Evolutionary conservation across 352 stramenopile genomes (phyloP).

Genomic region (Globisporangium canariense): DNA sequence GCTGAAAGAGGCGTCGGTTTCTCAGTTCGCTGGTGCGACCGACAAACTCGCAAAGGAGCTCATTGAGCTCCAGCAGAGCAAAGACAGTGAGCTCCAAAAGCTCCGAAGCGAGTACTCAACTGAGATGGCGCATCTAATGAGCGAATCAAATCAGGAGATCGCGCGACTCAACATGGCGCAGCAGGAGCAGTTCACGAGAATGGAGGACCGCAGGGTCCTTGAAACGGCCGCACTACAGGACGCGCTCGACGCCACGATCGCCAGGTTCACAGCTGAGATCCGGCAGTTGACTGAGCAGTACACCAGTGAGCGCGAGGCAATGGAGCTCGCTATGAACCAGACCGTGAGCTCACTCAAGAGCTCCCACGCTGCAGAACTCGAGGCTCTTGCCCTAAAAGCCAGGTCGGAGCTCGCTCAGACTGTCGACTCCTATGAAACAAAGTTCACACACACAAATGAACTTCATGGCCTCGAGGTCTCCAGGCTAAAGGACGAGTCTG

Average conservation of each 20-base stretch:
- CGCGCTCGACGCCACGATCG: slow-evolving; percentile 18
- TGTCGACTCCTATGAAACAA: slow-evolving; percentile 22
- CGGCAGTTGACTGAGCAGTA: slow-evolving; percentile 26
- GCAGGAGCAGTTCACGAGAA: slow-evolving; percentile 30
- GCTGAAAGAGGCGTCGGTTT: slow-evolving; percentile 22
- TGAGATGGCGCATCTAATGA: slow-evolving; percentile 22
- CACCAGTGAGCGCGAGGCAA: slow-evolving; percentile 16
- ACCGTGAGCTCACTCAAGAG: slow-evolving; percentile 20
- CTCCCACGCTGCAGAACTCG: slow-evolving; percentile 22
- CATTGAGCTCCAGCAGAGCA: slow-evolving; percentile 22
- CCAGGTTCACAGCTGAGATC: slow-evolving; percentile 17
- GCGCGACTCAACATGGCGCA: slow-evolving; percentile 23
- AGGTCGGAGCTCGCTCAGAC: slow-evolving; percentile 24
- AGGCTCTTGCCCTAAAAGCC: slow-evolving; percentile 17
- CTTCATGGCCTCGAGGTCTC: slow-evolving; percentile 18
- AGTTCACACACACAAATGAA: slow-evolving; percentile 13
- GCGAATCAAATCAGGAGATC: slow-evolving; percentile 24
- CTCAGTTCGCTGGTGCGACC: slow-evolving; percentile 23
- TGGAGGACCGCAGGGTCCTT: slow-evolving; percentile 18
- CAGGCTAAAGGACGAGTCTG: slow-evolving; percentile 14
- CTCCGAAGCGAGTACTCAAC: slow-evolving; percentile 18
- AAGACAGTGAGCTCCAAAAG: slow-evolving; percentile 20
- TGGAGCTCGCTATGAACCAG: slow-evolving; percentile 15
- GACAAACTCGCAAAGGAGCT: slow-evolving; percentile 27
- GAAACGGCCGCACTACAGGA: slow-evolving; percentile 24